A percentile compares a stretch with the other conserved stretches of the same genome.
Conservation (phyloP, 192 early-diverging fungal species). For the Ambispora gerdemannii region DNA sequence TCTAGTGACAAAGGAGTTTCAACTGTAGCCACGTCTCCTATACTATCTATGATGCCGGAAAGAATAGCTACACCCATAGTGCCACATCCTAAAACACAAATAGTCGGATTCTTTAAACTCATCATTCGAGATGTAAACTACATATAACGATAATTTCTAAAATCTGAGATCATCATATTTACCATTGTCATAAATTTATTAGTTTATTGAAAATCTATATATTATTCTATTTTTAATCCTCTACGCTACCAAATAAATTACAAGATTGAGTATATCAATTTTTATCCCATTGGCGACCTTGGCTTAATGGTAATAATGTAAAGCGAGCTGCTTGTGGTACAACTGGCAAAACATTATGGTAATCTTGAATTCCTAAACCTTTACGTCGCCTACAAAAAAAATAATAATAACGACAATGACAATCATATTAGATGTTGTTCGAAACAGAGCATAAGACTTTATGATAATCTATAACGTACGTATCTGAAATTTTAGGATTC, state of each 20-base stretch:
- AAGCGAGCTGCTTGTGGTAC: constrained; percentile 53
- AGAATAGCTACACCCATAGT: constrained; percentile 56
- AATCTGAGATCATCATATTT: too few species aligned
- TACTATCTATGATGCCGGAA: constrained; percentile 44
- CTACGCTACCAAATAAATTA: too few species aligned
- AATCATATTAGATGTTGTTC: not conserved
- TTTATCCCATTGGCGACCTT: too few species aligned
- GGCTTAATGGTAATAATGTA: constrained; percentile 56
- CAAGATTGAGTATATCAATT: too few species aligned
- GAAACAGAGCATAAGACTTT: not conserved
- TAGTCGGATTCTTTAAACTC: constrained; percentile 31
- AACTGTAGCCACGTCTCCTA: constrained; percentile 13
- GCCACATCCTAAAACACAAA: constrained; percentile 51
- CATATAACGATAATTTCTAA: too few species aligned
- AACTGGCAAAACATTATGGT: constrained; percentile 55
- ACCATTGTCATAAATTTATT: too few species aligned
- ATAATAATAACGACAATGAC: not conserved
- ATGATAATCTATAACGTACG: constrained; percentile 45
- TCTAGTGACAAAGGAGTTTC: too few species aligned
- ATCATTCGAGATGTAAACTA: too few species aligned
- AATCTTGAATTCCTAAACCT: constrained; percentile 40
- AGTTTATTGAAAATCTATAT: too few species aligned
- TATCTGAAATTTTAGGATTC: constrained; percentile 41
- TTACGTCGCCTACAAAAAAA: constrained; percentile 40
- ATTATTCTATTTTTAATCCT: too few species aligned